Percentiles rank a stretch among this genome's conserved stretches.
Conservation (phyloP, 2,329 filamentous ascomycete genomes). For the Metarhizium rileyi region DNA sequence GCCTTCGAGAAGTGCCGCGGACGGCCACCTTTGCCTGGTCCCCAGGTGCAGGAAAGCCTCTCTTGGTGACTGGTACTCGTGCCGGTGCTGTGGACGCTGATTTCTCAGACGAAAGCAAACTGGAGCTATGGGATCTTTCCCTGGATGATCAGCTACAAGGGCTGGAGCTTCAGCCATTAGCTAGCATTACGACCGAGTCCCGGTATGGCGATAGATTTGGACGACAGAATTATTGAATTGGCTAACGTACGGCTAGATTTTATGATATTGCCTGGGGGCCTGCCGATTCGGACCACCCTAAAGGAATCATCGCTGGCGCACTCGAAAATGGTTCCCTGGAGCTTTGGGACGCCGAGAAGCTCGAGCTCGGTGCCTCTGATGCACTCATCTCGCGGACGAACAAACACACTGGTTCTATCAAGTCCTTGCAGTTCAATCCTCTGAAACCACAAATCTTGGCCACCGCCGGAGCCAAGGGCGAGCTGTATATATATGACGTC, state of each 20-base stretch:
- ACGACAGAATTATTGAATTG: neutral
- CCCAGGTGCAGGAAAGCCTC: slow-evolving; percentile 64
- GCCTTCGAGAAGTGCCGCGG: slow-evolving; percentile 89
- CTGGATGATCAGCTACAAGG: slow-evolving; percentile 67
- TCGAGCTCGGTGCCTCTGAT: slow-evolving; percentile 50
- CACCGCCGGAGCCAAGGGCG: slow-evolving; percentile 87
- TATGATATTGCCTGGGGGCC: slow-evolving; percentile 95
- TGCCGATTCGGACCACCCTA: slow-evolving; percentile 65
- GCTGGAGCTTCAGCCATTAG: slow-evolving; percentile 76
- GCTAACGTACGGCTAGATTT: slow-evolving; percentile 50
- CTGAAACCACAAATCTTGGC: slow-evolving; percentile 83
- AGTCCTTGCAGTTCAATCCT: slow-evolving; percentile 94
- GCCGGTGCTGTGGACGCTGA: slow-evolving; percentile 93
- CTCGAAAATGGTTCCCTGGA: slow-evolving; percentile 90
- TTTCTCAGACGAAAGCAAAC: slow-evolving; percentile 93
- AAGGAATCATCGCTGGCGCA: slow-evolving; percentile 88
- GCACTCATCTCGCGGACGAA: slow-evolving; percentile 77
- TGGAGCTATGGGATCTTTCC: slow-evolving; percentile 92
- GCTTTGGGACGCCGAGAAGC: slow-evolving; percentile 79
- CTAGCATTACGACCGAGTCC: slow-evolving; percentile 77
- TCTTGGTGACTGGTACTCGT: slow-evolving; percentile 87
- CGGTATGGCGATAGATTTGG: slow-evolving; percentile 47
- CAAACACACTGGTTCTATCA: slow-evolving; percentile 88
- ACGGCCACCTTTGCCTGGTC: slow-evolving; percentile 98
- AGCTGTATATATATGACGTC: slow-evolving; percentile 91